Evolutionary conservation across 2,329 filamentous ascomycete species (phyloP), one percentile per base, ranked within the genome.

Genomic region (Ciborinia camelliae): DNA sequence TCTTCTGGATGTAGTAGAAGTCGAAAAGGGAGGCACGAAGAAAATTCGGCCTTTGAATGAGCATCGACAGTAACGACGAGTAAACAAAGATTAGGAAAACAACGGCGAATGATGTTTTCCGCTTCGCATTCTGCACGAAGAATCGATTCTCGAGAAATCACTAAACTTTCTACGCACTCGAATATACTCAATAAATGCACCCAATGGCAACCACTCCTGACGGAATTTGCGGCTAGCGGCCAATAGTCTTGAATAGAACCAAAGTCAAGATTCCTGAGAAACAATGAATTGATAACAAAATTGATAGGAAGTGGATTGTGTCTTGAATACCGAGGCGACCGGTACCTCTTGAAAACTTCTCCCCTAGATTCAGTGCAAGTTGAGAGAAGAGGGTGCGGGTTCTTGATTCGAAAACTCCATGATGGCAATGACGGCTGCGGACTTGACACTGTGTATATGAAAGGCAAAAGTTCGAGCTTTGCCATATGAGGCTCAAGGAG

Each of bases 91-190:
- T 58, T 58, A n/a, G 41, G 55, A 15, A 58, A 58, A n/a, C 41
- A 58, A 20, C 26, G 28, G n/a, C 41, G 41, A 20, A 58, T 35
- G 20, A 58, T 47, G 14, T 35, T 58, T 58, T 58, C 39, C 23
- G 41, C 55, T 32, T 47, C 55, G 41, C 55, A 58, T 32, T 47
- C 28, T 23, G 41, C 55, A 26, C 14, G n/a, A 1, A 47, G 23
- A 45, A 58, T 45, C 15, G 54, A 58, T 58, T 43, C n/a, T 45
- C 41, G 54, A 47, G 54, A 47, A 45, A 58, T 47, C 37, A 47
- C 39, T 12, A 58, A 58, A 47, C 41, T 58, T 58, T 47, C 41
- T 26, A 58, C 55, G n/a, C 41, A 12, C 28, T 47, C 55, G 26
- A 58, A 58, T 15, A 35, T 58, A 4, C 28, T 23, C 55, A 32